Evolutionary conservation across 2,329 filamentous ascomycete genomes (phyloP), one percentile per base, ranked within the genome.

Genomic region (Ophiostoma triangulosporum): DNA sequence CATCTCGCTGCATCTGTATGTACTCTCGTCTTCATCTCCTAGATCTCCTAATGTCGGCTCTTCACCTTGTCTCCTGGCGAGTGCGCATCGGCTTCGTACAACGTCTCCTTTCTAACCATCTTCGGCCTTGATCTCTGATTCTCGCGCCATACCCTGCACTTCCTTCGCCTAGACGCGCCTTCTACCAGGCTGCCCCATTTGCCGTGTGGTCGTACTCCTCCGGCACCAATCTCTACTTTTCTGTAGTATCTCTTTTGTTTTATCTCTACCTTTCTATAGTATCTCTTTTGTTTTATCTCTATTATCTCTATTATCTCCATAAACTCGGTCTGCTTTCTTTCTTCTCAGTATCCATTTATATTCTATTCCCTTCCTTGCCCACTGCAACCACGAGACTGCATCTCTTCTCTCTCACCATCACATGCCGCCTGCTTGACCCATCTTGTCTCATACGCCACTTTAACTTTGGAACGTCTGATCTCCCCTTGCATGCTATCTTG

Each of bases 161-260:
- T 48, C 27, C 35, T 36, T 54, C 49, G 53, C 46, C 40, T 48
- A 45, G 26, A 49, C 24, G 22, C 40, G 43, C 53, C 26, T 43
- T 48, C 43, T 24, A 26, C 11, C 22, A 43, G 33, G 5, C 43
- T 51, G 40, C 26, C 29, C 27, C 20, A 29, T 54, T 45, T 22
- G 31, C 17, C 27, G 40, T 48, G 33, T 24, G 17, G 17, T 22
- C 33, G 53, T 51, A 33, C 49, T 27, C 48, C 53, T 2, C 11
- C 4, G 36, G 48, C 20, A 20, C n/a, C 27, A 48, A 32, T 32
- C 26, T 27, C 7, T 40, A 26, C 38, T 43, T n/a, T 22, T n/a
- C 17, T 32, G 11, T 35, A 14, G 26, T 20, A 2, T 24, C n/a
- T 24, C 22, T 15, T 32, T 35, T 36, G 31, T 50, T n/a, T 29